Conservation (phyloP, 2,329 filamentous ascomycete species). For the Alternaria panax region DNA sequence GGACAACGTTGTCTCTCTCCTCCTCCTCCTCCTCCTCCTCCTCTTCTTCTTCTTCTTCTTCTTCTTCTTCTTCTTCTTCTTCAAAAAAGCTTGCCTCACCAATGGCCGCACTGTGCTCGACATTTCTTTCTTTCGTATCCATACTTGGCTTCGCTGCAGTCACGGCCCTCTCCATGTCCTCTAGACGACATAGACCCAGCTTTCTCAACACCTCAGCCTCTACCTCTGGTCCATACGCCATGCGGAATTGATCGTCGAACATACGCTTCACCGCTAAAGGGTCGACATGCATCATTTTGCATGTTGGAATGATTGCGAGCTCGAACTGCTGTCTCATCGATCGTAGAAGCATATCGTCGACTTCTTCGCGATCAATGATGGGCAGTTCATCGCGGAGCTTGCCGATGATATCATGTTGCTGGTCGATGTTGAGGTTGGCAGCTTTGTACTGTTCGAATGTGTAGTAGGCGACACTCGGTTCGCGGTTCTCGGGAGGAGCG, state of each 20-base stretch:
- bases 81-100: not conserved
- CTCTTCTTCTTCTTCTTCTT: too few species aligned
- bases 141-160: not conserved
- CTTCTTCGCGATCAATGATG: slow-evolving; percentile 13
- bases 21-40: too few species aligned
- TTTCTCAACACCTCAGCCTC: not conserved
- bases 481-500: not conserved
- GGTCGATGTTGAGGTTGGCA: slow-evolving; percentile 5
- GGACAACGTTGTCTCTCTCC: not conserved
- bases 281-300: slow-evolving; percentile 18
- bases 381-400: slow-evolving; percentile 13
- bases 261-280: slow-evolving; percentile 13
- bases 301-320: slow-evolving; percentile 1
- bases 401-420: slow-evolving; percentile 13
- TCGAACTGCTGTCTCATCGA: slow-evolving; percentile 8
- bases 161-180: not conserved
- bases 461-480: not conserved
- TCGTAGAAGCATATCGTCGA: slow-evolving; percentile 7
- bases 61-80: too few species aligned
- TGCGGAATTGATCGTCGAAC: slow-evolving; percentile 13
- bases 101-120: not conserved
- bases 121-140: not conserved
- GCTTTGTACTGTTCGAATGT: slow-evolving; percentile 17
- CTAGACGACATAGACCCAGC: not conserved
- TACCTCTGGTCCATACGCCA: slow-evolving; percentile 4